Evolutionary conservation across 2,329 filamentous ascomycete species (phyloP).

Genomic region (Ustilaginoidea virens): DNA sequence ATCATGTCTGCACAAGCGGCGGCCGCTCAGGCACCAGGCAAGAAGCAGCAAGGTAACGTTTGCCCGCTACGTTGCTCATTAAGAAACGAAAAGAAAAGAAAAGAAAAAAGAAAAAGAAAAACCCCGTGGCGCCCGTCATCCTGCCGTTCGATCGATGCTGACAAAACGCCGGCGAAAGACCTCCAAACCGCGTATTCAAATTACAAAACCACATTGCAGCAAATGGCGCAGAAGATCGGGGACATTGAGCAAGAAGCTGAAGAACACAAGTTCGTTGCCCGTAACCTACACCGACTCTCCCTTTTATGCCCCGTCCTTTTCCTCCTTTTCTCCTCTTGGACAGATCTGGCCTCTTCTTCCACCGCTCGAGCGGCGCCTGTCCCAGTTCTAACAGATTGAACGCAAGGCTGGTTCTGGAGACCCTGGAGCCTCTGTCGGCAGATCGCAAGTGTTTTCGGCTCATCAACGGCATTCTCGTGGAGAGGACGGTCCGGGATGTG

Average conservation of each 20-base stretch:
- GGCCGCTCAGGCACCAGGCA: conserved; percentile 32
- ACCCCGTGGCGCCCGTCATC: too few relatives aligned
- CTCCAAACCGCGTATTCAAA: conserved; percentile 67
- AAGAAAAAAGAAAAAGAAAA: too few relatives aligned
- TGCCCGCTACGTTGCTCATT: too few relatives aligned
- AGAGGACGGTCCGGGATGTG: conserved; percentile 86
- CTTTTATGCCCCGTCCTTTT: neutral
- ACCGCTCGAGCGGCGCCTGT: too few relatives aligned
- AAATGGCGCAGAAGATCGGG: conserved; percentile 89
- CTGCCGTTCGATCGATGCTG: too few relatives aligned
- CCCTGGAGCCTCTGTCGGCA: conserved; percentile 62
- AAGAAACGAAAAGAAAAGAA: too few relatives aligned
- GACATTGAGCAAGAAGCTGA: conserved; percentile 95
- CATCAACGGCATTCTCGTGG: conserved; percentile 92
- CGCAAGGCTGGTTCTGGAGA: conserved; percentile 83
- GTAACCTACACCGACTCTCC: conserved; percentile 10
- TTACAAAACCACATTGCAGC: conserved; percentile 68
- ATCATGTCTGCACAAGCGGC: conserved; percentile 4
- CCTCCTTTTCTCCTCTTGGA: neutral
- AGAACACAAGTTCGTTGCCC: conserved; percentile 70
- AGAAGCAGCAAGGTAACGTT: conserved; percentile 66
- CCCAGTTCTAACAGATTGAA: too few relatives aligned
- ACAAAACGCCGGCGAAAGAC: conserved; percentile 40
- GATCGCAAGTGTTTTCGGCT: conserved; percentile 97
- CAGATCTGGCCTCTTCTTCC: neutral